Evolutionary conservation across 2,329 filamentous ascomycete species (phyloP), one percentile per base, ranked within the genome.

Genomic region (Claviceps purpurea): DNA sequence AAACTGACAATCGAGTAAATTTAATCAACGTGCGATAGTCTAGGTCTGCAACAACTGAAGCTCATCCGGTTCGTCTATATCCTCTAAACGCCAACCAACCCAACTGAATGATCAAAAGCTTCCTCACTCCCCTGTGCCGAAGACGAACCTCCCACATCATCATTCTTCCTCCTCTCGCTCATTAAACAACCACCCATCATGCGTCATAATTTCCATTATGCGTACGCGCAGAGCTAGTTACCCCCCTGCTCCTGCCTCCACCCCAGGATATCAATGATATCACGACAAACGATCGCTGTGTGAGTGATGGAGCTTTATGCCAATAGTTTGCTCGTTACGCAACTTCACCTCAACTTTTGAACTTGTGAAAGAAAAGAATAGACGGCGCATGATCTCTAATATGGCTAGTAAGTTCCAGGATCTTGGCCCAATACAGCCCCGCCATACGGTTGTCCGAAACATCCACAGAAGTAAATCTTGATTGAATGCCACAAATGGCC

Each of bases 51-150:
- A 54, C 53, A 52, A 58, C 52, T 50, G 30, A 55, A 66, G 60
- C 64, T 66, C 64, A 59, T 68, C 60, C 61, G 61, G 66, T 65
- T 67, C 64, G 61, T 68, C 66, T 68, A 68, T 67, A 60, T 57
- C 60, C 61, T 59, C 64, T 62, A 62, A 68, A 68, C 66, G 66
- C 66, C 66, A 58, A 53, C 60, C 59, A 64, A 60, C 57, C 62
- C 62, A 59, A 61, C 65, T 60, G 59, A 63, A 66, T 61, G 58
- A 58, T 63, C 61, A 56, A 56, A 50, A 54, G 30, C 30, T 34
- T 8, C 49, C 16, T 52, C 54, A 56, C 45, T 56, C 57, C 51
- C 44, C 48, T 37, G 50, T 52, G 46, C 41, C 38, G 50, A 50
- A 51, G 49, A 53, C 55, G 52, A 41, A 38, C 20, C 37, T 46